Evolutionary conservation across 257 asterid species (phyloP).

Genomic region (Capsicum rhomboideum): DNA sequence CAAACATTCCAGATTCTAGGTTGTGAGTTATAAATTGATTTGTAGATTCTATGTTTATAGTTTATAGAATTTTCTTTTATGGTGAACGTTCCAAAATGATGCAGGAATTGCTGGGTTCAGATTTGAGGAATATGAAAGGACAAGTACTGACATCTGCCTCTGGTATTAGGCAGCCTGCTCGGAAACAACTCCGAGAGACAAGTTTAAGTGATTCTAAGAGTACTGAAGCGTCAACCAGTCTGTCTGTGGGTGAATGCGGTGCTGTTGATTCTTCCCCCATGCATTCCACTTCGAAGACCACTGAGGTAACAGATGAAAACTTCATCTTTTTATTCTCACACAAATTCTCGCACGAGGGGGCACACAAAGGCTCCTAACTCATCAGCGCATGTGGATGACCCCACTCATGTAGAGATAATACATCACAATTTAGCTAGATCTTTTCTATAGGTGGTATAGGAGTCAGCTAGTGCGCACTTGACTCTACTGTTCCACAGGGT

Average conservation of each 20-base stretch:
- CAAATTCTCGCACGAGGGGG: not conserved
- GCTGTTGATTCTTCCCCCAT: constrained; percentile 54
- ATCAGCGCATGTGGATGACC: not conserved
- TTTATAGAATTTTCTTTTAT: not conserved
- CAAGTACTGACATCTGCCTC: constrained; percentile 42
- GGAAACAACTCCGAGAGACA: constrained; percentile 55
- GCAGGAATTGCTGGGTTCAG: constrained; percentile 59
- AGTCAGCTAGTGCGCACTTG: not conserved
- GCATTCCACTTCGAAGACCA: constrained; percentile 63
- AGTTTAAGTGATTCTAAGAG: constrained; percentile 57
- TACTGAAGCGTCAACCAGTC: constrained; percentile 53
- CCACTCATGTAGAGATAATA: not conserved
- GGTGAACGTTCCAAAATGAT: not conserved
- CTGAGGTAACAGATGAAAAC: constrained; percentile 44
- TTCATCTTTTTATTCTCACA: not conserved
- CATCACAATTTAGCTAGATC: not conserved
- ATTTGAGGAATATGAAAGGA: constrained; percentile 56
- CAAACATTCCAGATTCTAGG: not conserved
- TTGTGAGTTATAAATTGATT: not conserved
- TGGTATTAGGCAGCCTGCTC: constrained; percentile 46
- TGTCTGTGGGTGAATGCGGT: constrained; percentile 39
- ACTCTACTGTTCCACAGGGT: not conserved
- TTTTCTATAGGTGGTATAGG: not conserved
- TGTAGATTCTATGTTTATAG: not conserved
- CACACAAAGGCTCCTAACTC: not conserved